Evolutionary conservation across 169 alveolate species (phyloP).

Genomic region (Plasmodium relictum): DNA sequence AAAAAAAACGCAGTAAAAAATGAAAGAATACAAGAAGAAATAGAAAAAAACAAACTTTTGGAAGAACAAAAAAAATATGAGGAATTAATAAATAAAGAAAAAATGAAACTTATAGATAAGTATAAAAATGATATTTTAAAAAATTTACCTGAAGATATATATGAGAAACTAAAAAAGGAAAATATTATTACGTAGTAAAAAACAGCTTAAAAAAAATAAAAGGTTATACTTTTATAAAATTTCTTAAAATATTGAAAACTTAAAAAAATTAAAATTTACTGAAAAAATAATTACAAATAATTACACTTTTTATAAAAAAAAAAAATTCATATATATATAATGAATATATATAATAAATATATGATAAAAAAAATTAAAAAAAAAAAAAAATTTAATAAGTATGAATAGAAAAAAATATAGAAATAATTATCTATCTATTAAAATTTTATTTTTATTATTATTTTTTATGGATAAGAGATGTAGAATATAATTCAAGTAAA

Average conservation of each 20-base stretch:
- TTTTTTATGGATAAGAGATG: too few species aligned
- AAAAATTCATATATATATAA: too few species aligned
- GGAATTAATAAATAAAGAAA: constrained; percentile 50
- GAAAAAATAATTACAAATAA: neutral
- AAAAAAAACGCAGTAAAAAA: constrained; percentile 60
- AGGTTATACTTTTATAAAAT: neutral
- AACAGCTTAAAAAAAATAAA: neutral
- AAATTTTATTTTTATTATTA: too few species aligned
- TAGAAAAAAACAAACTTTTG: constrained; percentile 45
- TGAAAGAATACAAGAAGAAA: constrained; percentile 59
- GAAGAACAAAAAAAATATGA: constrained; percentile 68
- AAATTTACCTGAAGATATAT: constrained; percentile 47
- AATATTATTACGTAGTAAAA: constrained; percentile 31
- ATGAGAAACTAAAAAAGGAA: constrained; percentile 28
- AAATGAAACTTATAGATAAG: constrained; percentile 41
- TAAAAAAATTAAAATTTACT: neutral
- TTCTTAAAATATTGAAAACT: neutral
- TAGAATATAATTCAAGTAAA: too few species aligned
- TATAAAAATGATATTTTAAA: constrained; percentile 53
- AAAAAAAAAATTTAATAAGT: too few species aligned
- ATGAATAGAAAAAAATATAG: too few species aligned
- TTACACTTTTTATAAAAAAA: neutral
- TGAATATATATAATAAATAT: too few species aligned
- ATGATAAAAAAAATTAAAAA: too few species aligned
- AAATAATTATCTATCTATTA: too few species aligned